A percentile compares a stretch with the other conserved stretches of the same genome.
These are phyloP conservation scores for Xylaria telfairii DNA, from an alignment of 495 filamentous ascomycete species.

Conservation along the genomic window DNA sequence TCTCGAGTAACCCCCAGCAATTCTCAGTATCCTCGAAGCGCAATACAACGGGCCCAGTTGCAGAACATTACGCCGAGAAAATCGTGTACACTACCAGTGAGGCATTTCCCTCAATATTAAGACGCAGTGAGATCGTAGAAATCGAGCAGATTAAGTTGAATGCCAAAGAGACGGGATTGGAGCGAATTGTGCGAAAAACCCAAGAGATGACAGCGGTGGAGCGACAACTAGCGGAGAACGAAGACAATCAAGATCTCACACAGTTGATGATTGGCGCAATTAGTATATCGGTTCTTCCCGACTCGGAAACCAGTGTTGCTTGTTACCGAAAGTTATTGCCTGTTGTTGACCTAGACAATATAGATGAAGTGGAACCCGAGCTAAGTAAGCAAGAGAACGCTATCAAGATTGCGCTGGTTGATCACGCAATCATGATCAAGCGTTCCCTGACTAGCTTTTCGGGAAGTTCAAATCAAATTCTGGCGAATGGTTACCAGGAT, in stretches of 20 bases:
- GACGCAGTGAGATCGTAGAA: slow-evolving; percentile 81
- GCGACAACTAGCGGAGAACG: slow-evolving; percentile 74
- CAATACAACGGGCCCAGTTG: slow-evolving; percentile 66
- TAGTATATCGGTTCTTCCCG: slow-evolving; percentile 70
- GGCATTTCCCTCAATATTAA: slow-evolving; percentile 87
- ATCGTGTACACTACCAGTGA: slow-evolving; percentile 83
- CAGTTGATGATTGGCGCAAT: slow-evolving; percentile 74
- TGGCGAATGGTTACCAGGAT: slow-evolving; percentile 49
- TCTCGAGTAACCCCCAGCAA: slow-evolving; percentile 71
- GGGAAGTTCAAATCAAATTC: slow-evolving; percentile 61
- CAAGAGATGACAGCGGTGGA: slow-evolving; percentile 79
- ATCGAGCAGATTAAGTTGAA: slow-evolving; percentile 67
- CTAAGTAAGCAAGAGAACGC: slow-evolving; percentile 79
- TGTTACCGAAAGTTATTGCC: slow-evolving; percentile 75
- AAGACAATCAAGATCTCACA: slow-evolving; percentile 64
- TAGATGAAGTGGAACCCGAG: slow-evolving; percentile 49
- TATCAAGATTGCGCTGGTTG: slow-evolving; percentile 82
- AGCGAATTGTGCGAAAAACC: slow-evolving; percentile 90
- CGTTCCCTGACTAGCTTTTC: slow-evolving; percentile 75
- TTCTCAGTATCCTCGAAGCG: slow-evolving; percentile 78
- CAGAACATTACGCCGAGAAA: slow-evolving; percentile 84
- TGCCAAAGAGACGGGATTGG: slow-evolving; percentile 85
- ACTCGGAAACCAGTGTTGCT: slow-evolving; percentile 72
- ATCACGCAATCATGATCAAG: slow-evolving; percentile 87
- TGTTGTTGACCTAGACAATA: slow-evolving; percentile 41